A percentile compares a stretch with the other conserved stretches of the same genome.
Conservation (phyloP, 768 basidiomycete species). For the Strobilomyces dryophilus region DNA sequence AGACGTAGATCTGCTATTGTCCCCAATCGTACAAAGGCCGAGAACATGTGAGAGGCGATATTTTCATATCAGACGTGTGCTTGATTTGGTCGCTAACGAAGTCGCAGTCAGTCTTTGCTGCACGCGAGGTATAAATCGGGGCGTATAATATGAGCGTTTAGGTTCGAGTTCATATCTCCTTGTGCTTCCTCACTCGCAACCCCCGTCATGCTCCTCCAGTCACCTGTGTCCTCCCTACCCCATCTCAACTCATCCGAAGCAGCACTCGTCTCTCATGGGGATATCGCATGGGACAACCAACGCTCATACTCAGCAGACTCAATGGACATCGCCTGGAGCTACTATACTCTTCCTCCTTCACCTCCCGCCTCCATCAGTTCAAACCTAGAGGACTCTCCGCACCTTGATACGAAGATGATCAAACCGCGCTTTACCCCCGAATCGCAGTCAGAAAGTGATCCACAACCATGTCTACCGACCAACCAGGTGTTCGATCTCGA, state of each 20-base stretch:
- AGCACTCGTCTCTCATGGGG: slow-evolving; percentile 45
- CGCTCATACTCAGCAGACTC: slow-evolving; percentile 33
- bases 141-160: slow-evolving; percentile 16
- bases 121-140: slow-evolving; percentile 32
- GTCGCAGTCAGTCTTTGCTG: slow-evolving; percentile 24
- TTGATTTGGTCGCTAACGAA: slow-evolving; percentile 32
- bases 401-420: slow-evolving; percentile 44
- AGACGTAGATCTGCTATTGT: slow-evolving; percentile 25
- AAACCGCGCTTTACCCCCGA: slow-evolving; percentile 49
- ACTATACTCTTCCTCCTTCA: slow-evolving; percentile 47
- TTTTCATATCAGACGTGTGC: slow-evolving; percentile 32
- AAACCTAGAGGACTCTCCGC: slow-evolving; percentile 41
- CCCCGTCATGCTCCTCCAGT: slow-evolving; percentile 9
- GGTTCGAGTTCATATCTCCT: slow-evolving; percentile 18
- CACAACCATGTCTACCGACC: slow-evolving; percentile 59
- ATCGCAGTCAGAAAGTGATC: slow-evolving; percentile 39
- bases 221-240: slow-evolving; percentile 36
- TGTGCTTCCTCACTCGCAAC: slow-evolving; percentile 9
- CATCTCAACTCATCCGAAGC: slow-evolving; percentile 57
- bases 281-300: slow-evolving; percentile 47
- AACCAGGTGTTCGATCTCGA: slow-evolving; percentile 67
- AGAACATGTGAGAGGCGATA: slow-evolving; percentile 29
- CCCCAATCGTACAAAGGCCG: slow-evolving; percentile 26
- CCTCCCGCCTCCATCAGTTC: slow-evolving; percentile 47
- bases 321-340: slow-evolving; percentile 42